Conservation (phyloP, 176 grass and related monocot species). For the Thalia dealbata region DNA sequence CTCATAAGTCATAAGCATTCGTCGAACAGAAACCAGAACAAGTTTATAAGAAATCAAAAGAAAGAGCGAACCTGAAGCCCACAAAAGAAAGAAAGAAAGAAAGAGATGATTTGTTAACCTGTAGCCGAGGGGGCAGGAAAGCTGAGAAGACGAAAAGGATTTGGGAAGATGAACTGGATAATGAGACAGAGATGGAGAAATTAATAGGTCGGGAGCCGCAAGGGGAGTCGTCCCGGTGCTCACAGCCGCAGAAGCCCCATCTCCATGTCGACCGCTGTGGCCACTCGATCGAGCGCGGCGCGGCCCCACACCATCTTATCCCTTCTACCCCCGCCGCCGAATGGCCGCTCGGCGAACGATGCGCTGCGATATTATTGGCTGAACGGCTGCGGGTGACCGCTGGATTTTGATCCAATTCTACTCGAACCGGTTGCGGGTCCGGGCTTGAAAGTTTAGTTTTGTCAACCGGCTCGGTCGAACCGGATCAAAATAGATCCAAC, state of each 20-base stretch:
- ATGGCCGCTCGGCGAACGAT: not conserved
- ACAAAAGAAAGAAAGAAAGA: no score
- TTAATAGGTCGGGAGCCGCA: not conserved
- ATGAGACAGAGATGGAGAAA: not conserved
- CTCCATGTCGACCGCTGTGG: conserved; percentile 11
- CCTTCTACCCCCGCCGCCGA: not conserved
- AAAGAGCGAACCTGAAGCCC: no score
- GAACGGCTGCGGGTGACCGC: not conserved
- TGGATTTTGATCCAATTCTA: no score
- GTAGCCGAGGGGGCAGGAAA: no score
- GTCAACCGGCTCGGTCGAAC: no score
- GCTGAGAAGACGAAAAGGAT: not conserved
- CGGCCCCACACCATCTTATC: not conserved
- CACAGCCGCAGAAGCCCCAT: conserved; percentile 59
- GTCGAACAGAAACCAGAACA: no score
- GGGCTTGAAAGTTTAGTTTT: no score
- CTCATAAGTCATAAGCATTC: no score
- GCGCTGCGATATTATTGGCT: not conserved
- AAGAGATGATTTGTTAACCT: no score
- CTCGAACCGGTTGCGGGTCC: no score
- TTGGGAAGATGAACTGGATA: not conserved
- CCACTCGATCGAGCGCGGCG: conserved; percentile 2
- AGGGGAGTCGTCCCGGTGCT: conserved; percentile 6
- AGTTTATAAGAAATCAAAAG: no score
- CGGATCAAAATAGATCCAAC: no score